These are phyloP conservation scores for Lodderomyces parapsilosis DNA, from an alignment of 1,139 yeast species.

Conservation along the genomic window DNA sequence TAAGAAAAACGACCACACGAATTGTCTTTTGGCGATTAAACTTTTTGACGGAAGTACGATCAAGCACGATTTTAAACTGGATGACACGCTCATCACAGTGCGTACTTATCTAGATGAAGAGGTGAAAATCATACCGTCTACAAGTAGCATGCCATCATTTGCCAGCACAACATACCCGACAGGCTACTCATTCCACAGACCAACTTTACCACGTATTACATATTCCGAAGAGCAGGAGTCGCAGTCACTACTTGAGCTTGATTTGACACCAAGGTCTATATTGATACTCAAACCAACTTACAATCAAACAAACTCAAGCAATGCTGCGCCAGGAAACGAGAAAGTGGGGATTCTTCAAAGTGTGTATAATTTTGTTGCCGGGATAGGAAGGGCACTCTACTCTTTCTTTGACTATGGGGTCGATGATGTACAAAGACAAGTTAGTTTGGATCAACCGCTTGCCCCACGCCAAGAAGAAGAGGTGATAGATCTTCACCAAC, in stretches of 20 bases:
- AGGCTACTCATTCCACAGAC: conserved; percentile 38
- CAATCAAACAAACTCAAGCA: conserved; percentile 22
- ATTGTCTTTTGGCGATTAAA: conserved; percentile 49
- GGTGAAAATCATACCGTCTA: conserved; percentile 27
- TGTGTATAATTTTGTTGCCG: conserved; percentile 15
- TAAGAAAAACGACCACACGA: neutral
- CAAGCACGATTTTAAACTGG: conserved; percentile 38
- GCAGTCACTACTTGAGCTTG: conserved; percentile 44
- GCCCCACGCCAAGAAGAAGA: conserved; percentile 3
- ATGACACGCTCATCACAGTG: conserved; percentile 51
- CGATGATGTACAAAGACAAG: conserved; percentile 14
- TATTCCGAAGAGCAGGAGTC: conserved; percentile 54
- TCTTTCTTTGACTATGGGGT: conserved; percentile 47
- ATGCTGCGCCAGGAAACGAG: conserved; percentile 13
- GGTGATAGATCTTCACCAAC: conserved; percentile 6
- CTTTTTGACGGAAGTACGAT: conserved; percentile 55
- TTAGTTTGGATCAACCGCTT: neutral
- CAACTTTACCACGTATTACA: conserved; percentile 36
- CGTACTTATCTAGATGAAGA: conserved; percentile 62
- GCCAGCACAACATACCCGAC: conserved; percentile 35
- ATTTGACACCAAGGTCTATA: conserved; percentile 65
- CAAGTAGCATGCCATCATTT: conserved; percentile 34
- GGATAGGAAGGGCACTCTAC: conserved; percentile 32
- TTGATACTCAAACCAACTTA: conserved; percentile 59
- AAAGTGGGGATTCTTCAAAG: conserved; percentile 18